These are phyloP conservation scores for Ceratocystis destructans DNA, from an alignment of 2,329 filamentous ascomycete genomes.

Conservation along the genomic window DNA sequence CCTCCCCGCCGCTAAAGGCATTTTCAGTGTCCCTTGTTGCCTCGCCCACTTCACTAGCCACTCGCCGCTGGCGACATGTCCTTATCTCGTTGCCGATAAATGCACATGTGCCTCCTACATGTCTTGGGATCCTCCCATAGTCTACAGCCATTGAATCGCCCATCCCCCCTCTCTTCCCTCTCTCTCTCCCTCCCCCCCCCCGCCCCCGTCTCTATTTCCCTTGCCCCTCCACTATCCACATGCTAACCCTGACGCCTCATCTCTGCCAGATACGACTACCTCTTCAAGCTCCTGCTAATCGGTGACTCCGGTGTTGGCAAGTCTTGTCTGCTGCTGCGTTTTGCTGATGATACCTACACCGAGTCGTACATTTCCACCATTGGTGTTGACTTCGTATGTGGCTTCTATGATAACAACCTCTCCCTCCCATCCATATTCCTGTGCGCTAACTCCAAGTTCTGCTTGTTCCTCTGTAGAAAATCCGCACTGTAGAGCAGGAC, in stretches of 20 bases:
- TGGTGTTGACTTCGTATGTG: constrained; percentile 91
- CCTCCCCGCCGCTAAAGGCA: not conserved
- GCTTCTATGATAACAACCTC: not conserved
- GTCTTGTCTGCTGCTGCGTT: constrained; percentile 94
- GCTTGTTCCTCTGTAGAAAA: constrained; percentile 56
- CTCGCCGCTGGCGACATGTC: not conserved
- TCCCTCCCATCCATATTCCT: constrained; percentile 11
- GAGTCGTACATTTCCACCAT: constrained; percentile 99
- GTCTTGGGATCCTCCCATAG: not conserved
- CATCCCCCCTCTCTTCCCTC: not conserved
- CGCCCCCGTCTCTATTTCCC: not conserved
- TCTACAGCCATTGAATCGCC: not conserved
- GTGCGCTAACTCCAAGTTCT: constrained; percentile 19
- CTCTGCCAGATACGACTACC: constrained; percentile 85
- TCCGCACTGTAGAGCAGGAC: constrained; percentile 97
- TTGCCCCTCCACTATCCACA: not conserved
- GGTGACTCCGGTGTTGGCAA: constrained; percentile 99
- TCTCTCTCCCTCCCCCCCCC: not conserved
- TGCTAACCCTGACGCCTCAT: not conserved
- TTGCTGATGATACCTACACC: constrained; percentile 97
- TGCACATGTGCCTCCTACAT: not conserved
- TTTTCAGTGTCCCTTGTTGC: not conserved
- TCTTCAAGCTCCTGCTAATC: constrained; percentile 99
- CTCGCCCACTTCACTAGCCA: not conserved
- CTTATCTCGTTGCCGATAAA: too few relatives aligned